Base-by-base conservation (phyloP, 495 filamentous ascomycete genomes). In the Glutinoglossum americanum region DNA sequence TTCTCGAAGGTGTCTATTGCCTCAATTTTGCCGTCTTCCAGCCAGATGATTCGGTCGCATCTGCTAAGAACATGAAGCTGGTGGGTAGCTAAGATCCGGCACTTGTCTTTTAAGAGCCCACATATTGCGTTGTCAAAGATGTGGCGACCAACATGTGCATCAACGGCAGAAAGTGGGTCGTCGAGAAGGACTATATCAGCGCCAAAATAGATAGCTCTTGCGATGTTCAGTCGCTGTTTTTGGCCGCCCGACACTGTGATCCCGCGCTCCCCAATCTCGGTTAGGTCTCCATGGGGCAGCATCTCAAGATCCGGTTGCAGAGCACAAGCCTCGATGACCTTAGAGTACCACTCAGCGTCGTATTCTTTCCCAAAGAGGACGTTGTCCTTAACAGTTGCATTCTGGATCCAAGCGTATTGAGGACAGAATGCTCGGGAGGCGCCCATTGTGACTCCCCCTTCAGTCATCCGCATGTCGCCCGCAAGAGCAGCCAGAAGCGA, bases 321-420 rank as follows among this genome's bases (percentile, higher is more conserved):
- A 3, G 83, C 83, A 63, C 84, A 89, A 25, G 83, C 83, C 57
- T 71, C 70, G 39, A 78, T 64, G n/a, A 76, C 73, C 39, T 69
- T 64, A n/a, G 73, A 64, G 59, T 85, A 84, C 84, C 83, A 87
- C 0, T 68, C 62, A 27, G 66, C 68, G 45, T 87, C 72, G 71
- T 80, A 80, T 0, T 88, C 79, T 62, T 84, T 87, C 1, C 90
- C 90, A 62, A 98, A 96, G 1, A 93, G 65, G 57, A 98, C 92
- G 62, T 98, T 98, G 55, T 94, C 77, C 58, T 76, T 80, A 5
- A 96, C 81, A 15, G 81, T 83, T 0, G 87, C 73, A 63, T 96
- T 98, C 64, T 96, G 89, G 51, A 98, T 96, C 92, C 92, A 98
- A 3, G 92, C 85, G 64, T 92, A 94, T 64, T 98, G 92, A 0